A percentile compares a stretch with the other conserved stretches of the same genome.
Evolutionary conservation across 768 basidiomycete species (phyloP).

Genomic region (Rhodotorula graminis): DNA sequence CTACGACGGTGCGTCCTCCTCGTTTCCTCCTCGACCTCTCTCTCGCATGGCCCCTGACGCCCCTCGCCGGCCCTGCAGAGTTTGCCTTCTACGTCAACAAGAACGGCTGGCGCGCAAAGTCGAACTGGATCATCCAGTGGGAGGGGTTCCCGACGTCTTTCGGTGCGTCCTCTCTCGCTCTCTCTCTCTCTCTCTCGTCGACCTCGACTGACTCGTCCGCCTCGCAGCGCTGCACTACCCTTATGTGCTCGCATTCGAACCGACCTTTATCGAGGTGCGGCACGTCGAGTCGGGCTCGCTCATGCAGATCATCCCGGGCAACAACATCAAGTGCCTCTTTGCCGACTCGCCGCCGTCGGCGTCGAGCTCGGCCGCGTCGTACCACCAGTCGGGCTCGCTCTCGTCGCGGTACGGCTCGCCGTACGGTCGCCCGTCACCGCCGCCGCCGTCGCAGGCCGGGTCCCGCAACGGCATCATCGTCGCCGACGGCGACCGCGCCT

Average conservation of each 20-base stretch:
- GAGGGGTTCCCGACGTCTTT: slow-evolving; percentile 91
- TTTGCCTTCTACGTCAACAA: slow-evolving; percentile 99
- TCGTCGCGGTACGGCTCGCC: slow-evolving; percentile 20
- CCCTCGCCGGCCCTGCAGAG: slow-evolving; percentile 55
- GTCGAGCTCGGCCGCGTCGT: slow-evolving; percentile 53
- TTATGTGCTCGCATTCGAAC: slow-evolving; percentile 93
- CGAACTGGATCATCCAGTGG: slow-evolving; percentile 94
- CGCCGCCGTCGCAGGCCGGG: slow-evolving; percentile 2
- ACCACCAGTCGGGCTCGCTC: slow-evolving; percentile 3
- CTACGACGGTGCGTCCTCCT: slow-evolving; percentile 72
- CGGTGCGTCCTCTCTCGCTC: slow-evolving; percentile 57
- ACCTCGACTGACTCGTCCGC: neutral
- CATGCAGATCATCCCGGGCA: slow-evolving; percentile 67
- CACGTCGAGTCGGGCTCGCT: slow-evolving; percentile 88
- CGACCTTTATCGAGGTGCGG: slow-evolving; percentile 91
- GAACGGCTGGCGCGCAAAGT: slow-evolving; percentile 83
- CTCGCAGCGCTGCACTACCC: slow-evolving; percentile 85
- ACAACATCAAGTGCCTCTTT: slow-evolving; percentile 78
- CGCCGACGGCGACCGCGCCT: slow-evolving; percentile 33
- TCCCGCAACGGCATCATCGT: slow-evolving; percentile 31
- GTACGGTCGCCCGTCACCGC: slow-evolving; percentile 12
- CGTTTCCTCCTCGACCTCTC: no score
- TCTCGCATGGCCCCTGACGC: no score
- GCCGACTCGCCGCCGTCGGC: slow-evolving; percentile 87
- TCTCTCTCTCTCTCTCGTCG: neutral